phyloP scores from a whole-genome alignment of 73 alveolate genomes.

The Paramecium bursaria region DNA sequence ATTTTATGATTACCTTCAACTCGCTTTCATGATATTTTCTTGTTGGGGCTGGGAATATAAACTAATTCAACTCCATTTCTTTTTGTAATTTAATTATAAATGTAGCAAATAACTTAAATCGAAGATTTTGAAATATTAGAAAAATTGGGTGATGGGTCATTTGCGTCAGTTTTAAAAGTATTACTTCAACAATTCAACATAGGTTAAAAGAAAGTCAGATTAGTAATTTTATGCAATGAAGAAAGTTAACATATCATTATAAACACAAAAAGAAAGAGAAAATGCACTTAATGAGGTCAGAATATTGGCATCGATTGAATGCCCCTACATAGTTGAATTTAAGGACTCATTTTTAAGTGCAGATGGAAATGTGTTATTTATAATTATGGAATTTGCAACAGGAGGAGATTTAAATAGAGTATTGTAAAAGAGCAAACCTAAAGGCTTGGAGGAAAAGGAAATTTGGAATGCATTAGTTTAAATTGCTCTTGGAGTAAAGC shows the following conservation, averaged over 20 bases:
- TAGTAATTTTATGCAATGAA: constrained; percentile 66
- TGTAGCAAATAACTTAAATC: not conserved
- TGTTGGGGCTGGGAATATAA: constrained; percentile 48
- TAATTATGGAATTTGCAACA: constrained; percentile 69
- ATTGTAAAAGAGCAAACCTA: constrained; percentile 24
- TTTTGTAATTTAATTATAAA: constrained; percentile 5
- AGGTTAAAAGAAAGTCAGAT: constrained; percentile 67
- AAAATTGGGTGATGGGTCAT: constrained; percentile 69
- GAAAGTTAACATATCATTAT: constrained; percentile 65
- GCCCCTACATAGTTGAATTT: constrained; percentile 63
- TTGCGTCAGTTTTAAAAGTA: constrained; percentile 60
- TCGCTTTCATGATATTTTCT: constrained; percentile 27
- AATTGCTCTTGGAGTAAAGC: constrained; percentile 63
- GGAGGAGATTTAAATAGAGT: constrained; percentile 64
- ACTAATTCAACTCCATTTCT: constrained; percentile 44
- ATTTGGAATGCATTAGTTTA: constrained; percentile 61
- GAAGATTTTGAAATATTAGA: constrained; percentile 51
- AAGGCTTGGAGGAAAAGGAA: constrained; percentile 56
- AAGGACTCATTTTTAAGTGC: constrained; percentile 75
- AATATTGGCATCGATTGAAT: constrained; percentile 67
- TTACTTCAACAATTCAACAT: too few species aligned
- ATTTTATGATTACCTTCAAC: constrained; percentile 8
- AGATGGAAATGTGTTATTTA: constrained; percentile 59
- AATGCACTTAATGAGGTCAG: constrained; percentile 71
- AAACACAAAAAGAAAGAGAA: constrained; percentile 65